Evolutionary conservation across 208 protist genomes (phyloP), one percentile per base, ranked within the genome.

Genomic region (Crithidia acanthocephali): DNA sequence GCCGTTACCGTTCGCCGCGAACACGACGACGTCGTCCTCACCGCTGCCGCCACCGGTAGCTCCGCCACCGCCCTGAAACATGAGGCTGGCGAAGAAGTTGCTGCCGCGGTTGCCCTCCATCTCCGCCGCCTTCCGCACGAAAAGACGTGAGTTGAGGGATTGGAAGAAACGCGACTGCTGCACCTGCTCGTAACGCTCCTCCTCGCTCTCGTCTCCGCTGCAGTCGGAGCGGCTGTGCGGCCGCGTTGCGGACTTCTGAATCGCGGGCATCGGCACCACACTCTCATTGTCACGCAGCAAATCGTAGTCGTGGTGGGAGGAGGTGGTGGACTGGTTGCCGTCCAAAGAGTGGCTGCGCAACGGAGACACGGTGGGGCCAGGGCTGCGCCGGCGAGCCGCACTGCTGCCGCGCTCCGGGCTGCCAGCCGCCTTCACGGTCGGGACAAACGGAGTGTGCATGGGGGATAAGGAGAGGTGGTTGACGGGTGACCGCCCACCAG

Each of bases 111-210:
- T 50, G 11, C 20, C 37, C 45, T 65, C 58, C 58, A 22, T 15
- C 23, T 48, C 64, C 37, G n/a, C 25, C 27, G 35, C 33, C 48
- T 37, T 28, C 7, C 35, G 52, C 42, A 57, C 16, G 7, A 25
- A 40, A 1, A 55, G 48, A 2, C 40, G 47, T 0, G 58, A 57
- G 40, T 66, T 55, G 28, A 52, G 35, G 8, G 59, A 60, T 25
- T 55, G 58, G n/a, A 60, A 64, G 61, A 62, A 66, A 40, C 58
- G 51, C 3, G 52, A 64, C 23, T 44, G 60, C 32, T 23, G 35
- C 22, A 51, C 33, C 44, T 58, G 55, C 37, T 51, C 51, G 37
- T 52, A 61, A 11, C 45, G 53, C 53, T 76, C 70, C 52, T 76
- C 60, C 37, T 59, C 68, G 51, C 68, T 58, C 22, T 60, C 60